Evolutionary conservation across 2,329 filamentous ascomycete species (phyloP).

Genomic region (Anthostomella pinea): DNA sequence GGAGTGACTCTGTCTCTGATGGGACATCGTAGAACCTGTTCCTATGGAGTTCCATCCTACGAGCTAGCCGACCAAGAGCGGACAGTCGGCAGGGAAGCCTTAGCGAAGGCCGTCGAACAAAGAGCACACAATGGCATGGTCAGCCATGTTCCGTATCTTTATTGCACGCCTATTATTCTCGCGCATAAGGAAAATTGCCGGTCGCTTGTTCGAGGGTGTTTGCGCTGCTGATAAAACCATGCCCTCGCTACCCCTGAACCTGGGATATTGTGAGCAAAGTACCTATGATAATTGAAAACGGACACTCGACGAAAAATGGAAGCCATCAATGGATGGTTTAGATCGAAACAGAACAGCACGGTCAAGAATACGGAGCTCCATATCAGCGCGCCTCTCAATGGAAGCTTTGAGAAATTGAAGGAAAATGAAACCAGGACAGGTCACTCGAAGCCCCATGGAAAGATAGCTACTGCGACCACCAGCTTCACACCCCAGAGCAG

Average conservation of each 20-base stretch:
- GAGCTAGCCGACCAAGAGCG: too few species aligned
- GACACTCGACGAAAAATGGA: too few species aligned
- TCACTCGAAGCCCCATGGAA: background rate
- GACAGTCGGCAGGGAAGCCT: too few species aligned
- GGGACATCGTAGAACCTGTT: too few species aligned
- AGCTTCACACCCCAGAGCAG: slow-evolving; percentile 18
- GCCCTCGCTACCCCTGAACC: background rate
- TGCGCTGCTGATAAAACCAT: background rate
- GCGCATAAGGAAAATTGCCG: too few species aligned
- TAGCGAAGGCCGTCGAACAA: too few species aligned
- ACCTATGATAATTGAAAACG: background rate
- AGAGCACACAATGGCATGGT: too few species aligned
- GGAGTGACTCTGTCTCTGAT: too few species aligned
- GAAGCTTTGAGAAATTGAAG: slow-evolving; percentile 3
- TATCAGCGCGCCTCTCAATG: slow-evolving; percentile 6
- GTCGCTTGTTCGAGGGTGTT: background rate
- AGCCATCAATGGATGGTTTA: slow-evolving; percentile 11
- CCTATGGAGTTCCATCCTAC: too few species aligned
- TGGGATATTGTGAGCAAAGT: background rate
- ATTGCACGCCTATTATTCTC: too few species aligned
- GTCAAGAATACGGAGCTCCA: slow-evolving; percentile 1
- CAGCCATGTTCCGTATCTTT: too few species aligned
- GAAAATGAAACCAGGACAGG: background rate
- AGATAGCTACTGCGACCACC: slow-evolving; percentile 2
- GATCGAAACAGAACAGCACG: slow-evolving; percentile 5